phyloP scores from a whole-genome alignment of 2,329 filamentous ascomycete species.

The Pezicula neosporulosa region DNA sequence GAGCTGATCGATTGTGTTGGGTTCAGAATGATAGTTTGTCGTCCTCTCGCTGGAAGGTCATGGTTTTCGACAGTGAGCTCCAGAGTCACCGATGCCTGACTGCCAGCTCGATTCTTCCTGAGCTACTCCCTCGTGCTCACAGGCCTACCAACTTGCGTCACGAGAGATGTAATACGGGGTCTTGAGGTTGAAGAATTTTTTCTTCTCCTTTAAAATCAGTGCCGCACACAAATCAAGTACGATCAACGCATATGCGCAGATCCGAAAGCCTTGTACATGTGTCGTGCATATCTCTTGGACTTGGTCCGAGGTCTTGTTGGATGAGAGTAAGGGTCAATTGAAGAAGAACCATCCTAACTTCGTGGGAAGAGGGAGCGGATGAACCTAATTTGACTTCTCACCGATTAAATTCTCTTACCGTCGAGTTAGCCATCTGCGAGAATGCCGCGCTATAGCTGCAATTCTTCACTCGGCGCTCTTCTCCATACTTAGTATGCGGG shows the following conservation, averaged over 20 bases:
- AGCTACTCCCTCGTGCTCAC: constrained; percentile 53
- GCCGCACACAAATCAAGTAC: constrained; percentile 44
- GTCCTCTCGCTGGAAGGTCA: constrained; percentile 71
- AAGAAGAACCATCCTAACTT: constrained; percentile 10
- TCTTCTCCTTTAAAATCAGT: constrained; percentile 77
- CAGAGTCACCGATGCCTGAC: constrained; percentile 40
- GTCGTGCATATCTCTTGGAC: constrained; percentile 43
- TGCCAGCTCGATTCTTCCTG: constrained; percentile 79
- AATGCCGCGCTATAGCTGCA: constrained; percentile 91
- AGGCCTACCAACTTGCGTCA: constrained; percentile 45
- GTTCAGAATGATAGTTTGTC: constrained; percentile 69
- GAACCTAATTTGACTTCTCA: constrained; percentile 46
- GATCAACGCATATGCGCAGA: constrained; percentile 11
- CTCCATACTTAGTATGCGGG: constrained; percentile 62
- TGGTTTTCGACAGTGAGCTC: constrained; percentile 22
- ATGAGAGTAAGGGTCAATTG: constrained; percentile 52
- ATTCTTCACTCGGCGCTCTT: constrained; percentile 85
- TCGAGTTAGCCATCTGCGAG: constrained; percentile 85
- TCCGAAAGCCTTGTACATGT: constrained; percentile 19
- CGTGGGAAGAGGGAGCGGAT: constrained; percentile 20
- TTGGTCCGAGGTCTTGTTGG: constrained; percentile 69
- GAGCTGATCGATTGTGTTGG: constrained; percentile 23
- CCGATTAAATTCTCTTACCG: constrained; percentile 70
- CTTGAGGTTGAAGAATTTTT: constrained; percentile 68
- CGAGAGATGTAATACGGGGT: constrained; percentile 65